These are phyloP conservation scores for Taphrina betulina DNA, from an alignment of 1,139 yeast genomes.

Conservation along the genomic window DNA sequence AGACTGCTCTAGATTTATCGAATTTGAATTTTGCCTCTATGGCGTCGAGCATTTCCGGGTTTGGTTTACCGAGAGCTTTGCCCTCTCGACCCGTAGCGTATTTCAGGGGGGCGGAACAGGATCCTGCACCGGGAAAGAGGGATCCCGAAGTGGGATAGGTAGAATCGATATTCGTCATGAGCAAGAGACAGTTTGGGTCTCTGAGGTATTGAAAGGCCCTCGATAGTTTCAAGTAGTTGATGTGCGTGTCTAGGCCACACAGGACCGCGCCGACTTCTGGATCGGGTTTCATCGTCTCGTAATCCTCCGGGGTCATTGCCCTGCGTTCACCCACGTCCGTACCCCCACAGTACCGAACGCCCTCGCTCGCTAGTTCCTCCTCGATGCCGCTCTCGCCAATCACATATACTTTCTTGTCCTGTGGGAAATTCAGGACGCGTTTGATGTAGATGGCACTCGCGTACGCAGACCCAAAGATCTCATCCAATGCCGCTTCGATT, in stretches of 20 bases:
- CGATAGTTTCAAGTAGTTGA: constrained; percentile 80
- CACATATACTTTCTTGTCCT: constrained; percentile 76
- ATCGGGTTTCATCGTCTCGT: constrained; percentile 52
- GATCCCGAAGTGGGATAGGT: constrained; percentile 88
- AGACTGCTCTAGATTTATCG: constrained; percentile 66
- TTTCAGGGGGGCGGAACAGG: constrained; percentile 77
- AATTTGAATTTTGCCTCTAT: constrained; percentile 67
- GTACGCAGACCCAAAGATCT: constrained; percentile 86
- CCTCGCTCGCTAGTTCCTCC: constrained; percentile 65
- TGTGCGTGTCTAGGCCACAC: constrained; percentile 74
- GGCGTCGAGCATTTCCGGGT: constrained; percentile 84
- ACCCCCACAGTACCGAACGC: constrained; percentile 74
- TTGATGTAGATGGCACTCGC: constrained; percentile 85
- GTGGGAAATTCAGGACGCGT: constrained; percentile 69
- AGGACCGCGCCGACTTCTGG: constrained; percentile 79
- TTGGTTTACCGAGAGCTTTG: constrained; percentile 87
- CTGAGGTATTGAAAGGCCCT: constrained; percentile 77
- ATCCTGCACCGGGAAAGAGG: constrained; percentile 91
- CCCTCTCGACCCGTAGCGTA: constrained; percentile 74
- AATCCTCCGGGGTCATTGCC: constrained; percentile 39
- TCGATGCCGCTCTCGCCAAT: constrained; percentile 81
- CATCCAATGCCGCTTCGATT: constrained; percentile 51
- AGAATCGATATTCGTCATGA: constrained; percentile 95
- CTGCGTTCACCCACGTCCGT: constrained; percentile 49
- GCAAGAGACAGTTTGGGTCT: constrained; percentile 65